phyloP scores from a whole-genome alignment of 2,329 filamentous ascomycete genomes.

The Myriosclerotinia curreyana region DNA sequence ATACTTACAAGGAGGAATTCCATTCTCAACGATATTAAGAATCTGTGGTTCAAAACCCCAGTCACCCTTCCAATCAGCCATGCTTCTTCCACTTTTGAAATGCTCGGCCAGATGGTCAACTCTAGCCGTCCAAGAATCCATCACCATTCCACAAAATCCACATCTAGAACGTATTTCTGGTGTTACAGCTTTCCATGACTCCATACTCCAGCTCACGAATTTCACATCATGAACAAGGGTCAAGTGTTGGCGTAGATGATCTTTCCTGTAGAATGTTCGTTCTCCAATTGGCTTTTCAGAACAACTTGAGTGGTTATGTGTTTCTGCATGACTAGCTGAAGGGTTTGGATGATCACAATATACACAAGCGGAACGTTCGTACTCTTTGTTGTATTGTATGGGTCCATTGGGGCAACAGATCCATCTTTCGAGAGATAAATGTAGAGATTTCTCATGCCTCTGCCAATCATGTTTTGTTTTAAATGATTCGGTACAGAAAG shows the following conservation, averaged over 20 bases:
- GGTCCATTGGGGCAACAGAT: conserved; percentile 60
- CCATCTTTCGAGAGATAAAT: conserved; percentile 63
- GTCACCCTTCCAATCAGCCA: conserved; percentile 68
- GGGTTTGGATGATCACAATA: conserved; percentile 59
- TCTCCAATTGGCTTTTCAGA: conserved; percentile 62
- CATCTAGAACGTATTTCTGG: conserved; percentile 62
- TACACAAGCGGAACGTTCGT: conserved; percentile 55
- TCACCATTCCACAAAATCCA: conserved; percentile 61
- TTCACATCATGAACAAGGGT: conserved; percentile 60
- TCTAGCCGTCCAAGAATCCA: conserved; percentile 60
- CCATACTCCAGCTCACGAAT: conserved; percentile 62
- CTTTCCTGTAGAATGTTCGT: conserved; percentile 64
- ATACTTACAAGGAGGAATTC: conserved; percentile 61
- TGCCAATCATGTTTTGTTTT: conserved; percentile 68
- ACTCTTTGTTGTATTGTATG: conserved; percentile 55
- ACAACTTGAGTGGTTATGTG: conserved; percentile 61
- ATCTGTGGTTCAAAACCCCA: conserved; percentile 64
- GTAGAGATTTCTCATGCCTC: conserved; percentile 66
- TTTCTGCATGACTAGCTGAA: conserved; percentile 54
- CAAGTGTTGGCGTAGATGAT: conserved; percentile 64
- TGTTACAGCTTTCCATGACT: conserved; percentile 57
- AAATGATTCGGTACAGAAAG: conserved; percentile 67
- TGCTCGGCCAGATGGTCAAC: conserved; percentile 65
- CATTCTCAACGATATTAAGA: conserved; percentile 62
- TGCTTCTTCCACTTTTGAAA: conserved; percentile 63